Evolutionary conservation across 768 basidiomycete genomes (phyloP).

Genomic region (Tulasnella sp.): DNA sequence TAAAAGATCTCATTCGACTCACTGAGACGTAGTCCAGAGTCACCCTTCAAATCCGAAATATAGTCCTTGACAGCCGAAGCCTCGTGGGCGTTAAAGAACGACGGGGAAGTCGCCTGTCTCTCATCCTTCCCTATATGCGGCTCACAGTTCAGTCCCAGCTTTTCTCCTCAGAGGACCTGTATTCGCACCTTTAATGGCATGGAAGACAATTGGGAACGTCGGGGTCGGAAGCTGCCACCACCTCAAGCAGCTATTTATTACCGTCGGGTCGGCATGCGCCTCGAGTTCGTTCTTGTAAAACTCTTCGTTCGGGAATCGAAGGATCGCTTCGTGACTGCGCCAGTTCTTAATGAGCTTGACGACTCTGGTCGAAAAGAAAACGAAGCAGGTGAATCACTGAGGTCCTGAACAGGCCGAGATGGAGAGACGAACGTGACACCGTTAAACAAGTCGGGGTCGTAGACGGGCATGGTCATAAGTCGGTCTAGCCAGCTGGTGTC

Average conservation of each 20-base stretch:
- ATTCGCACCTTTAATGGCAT: constrained; percentile 26
- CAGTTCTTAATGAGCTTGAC: constrained; percentile 56
- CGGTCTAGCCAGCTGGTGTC: constrained; percentile 34
- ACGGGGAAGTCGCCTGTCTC: constrained; percentile 34
- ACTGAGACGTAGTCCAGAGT: constrained; percentile 31
- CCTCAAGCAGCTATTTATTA: constrained; percentile 28
- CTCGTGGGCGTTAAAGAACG: constrained; percentile 38
- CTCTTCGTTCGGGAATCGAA: constrained; percentile 47
- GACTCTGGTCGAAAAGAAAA: constrained; percentile 33
- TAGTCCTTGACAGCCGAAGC: constrained; percentile 33
- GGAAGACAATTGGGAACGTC: constrained; percentile 33
- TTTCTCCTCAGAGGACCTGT: background rate
- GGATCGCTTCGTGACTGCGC: constrained; percentile 48
- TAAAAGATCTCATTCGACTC: constrained; percentile 18
- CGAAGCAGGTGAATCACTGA: background rate
- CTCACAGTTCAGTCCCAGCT: background rate
- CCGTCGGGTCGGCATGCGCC: constrained; percentile 26
- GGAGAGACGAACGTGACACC: constrained; percentile 30
- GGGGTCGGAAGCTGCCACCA: constrained; percentile 29
- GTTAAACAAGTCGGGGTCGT: constrained; percentile 25
- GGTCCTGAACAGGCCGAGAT: background rate
- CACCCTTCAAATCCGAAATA: constrained; percentile 27
- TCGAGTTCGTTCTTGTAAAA: constrained; percentile 36
- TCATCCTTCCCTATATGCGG: constrained; percentile 30
- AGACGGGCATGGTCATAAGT: constrained; percentile 31